These are phyloP conservation scores for Phialocephala subalpina DNA, from an alignment of 2,329 filamentous ascomycete species.

Conservation along the genomic window DNA sequence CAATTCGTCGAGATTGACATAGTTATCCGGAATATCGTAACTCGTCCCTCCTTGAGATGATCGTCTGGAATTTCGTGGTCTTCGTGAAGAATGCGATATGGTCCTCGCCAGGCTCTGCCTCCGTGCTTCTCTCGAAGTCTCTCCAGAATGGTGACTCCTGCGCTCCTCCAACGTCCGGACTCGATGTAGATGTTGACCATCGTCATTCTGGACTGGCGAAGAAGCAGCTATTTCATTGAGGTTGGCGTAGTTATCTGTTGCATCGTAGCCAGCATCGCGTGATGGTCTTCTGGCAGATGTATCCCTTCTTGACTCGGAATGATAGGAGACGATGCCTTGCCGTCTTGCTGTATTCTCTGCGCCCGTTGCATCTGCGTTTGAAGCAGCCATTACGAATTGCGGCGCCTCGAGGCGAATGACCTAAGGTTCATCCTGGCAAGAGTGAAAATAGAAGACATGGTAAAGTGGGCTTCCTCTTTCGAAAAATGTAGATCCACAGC, in stretches of 20 bases:
- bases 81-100: constrained; percentile 17
- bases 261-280: constrained; percentile 42
- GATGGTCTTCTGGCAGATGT: constrained; percentile 8
- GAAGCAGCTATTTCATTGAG: constrained; percentile 51
- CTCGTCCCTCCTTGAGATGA: constrained; percentile 14
- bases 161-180: constrained; percentile 49
- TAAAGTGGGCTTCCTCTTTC: neutral
- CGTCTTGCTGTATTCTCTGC: neutral
- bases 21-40: constrained; percentile 42
- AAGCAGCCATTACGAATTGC: constrained; percentile 23
- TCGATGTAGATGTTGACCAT: constrained; percentile 45
- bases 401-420: constrained; percentile 6
- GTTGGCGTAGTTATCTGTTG: constrained; percentile 49
- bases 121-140: constrained; percentile 31
- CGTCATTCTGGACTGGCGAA: constrained; percentile 52
- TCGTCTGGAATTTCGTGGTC: constrained; percentile 8
- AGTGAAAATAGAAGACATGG: neutral
- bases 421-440: neutral
- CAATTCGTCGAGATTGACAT: constrained; percentile 54
- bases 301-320: neutral
- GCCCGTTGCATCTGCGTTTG: constrained; percentile 1
- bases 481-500: constrained; percentile 4
- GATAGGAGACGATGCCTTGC: neutral
- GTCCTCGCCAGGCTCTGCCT: constrained; percentile 21
- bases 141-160: constrained; percentile 35